Conservation (phyloP, 2,329 filamentous ascomycete genomes). For the Colletotrichum sp. region DNA sequence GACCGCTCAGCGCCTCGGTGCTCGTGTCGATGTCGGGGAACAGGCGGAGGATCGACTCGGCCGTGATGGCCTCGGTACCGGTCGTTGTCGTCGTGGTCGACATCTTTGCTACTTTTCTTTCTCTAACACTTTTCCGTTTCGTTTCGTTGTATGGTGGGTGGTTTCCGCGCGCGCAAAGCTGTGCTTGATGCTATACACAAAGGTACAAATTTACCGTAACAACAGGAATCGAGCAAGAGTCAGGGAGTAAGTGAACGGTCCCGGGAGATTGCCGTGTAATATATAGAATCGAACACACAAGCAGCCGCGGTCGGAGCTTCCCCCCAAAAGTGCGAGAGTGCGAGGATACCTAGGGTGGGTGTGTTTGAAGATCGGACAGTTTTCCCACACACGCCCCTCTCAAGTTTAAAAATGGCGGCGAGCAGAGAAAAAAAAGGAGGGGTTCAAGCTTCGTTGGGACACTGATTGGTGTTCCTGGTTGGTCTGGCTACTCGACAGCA, state of each 20-base stretch:
- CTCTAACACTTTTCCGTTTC: not conserved
- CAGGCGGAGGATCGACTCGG: conserved; percentile 83
- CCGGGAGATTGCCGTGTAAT: not conserved
- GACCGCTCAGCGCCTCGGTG: conserved; percentile 80
- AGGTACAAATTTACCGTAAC: not conserved
- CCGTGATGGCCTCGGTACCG: conserved; percentile 72
- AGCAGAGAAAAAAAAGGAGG: not conserved
- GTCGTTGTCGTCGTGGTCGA: conserved; percentile 44
- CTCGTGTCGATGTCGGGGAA: conserved; percentile 84
- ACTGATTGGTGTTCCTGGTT: not conserved
- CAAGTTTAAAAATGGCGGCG: not conserved
- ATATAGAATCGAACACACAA: not conserved
- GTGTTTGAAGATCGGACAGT: not conserved
- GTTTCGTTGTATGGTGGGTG: not conserved
- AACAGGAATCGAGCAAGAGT: not conserved
- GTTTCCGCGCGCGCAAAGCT: not conserved
- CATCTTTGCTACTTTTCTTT: conserved; percentile 24
- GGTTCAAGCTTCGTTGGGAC: not conserved
- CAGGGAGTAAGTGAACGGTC: not conserved
- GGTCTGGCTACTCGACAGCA: not conserved
- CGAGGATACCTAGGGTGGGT: not conserved
- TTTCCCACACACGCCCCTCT: not conserved
- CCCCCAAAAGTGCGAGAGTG: not conserved
- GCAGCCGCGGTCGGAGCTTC: not conserved
- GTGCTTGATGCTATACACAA: not conserved